Conservation (phyloP, 345 rosid genomes). For the Syzygium grande region DNA sequence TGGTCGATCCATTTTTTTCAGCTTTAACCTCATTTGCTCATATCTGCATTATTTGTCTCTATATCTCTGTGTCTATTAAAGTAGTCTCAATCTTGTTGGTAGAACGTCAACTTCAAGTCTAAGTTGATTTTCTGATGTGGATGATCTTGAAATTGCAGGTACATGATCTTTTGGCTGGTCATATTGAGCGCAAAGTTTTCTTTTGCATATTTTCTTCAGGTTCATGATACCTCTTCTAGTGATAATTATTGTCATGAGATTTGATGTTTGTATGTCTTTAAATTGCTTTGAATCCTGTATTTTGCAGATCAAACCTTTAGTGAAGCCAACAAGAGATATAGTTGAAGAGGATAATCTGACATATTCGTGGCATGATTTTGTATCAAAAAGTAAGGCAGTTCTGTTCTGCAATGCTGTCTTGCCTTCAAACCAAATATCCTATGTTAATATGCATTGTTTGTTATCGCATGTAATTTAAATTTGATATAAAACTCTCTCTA, state of each 20-base stretch:
- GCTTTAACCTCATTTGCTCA: background rate
- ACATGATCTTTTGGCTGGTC: conserved; percentile 85
- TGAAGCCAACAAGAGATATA: conserved; percentile 60
- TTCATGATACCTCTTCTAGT: conserved; percentile 10
- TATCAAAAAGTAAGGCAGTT: conserved; percentile 56
- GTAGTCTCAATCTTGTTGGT: background rate
- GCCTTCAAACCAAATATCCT: background rate
- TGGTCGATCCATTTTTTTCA: background rate
- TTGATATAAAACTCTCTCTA: background rate
- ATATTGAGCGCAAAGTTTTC: conserved; percentile 73
- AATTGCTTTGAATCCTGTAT: background rate
- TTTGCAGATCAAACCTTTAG: conserved; percentile 82
- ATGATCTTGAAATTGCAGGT: conserved; percentile 38
- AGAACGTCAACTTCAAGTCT: background rate
- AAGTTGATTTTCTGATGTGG: background rate
- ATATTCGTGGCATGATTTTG: conserved; percentile 98
- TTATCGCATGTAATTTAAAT: background rate
- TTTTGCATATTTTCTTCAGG: conserved; percentile 93
- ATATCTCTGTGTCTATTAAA: background rate
- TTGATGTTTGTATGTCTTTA: background rate
- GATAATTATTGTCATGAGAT: background rate
- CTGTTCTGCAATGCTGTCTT: background rate
- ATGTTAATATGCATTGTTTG: background rate
- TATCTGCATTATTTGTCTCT: background rate
- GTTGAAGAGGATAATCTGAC: conserved; percentile 32